These are phyloP conservation scores for Ilyonectria sp. DNA, from an alignment of 2,329 filamentous ascomycete species.

Conservation along the genomic window DNA sequence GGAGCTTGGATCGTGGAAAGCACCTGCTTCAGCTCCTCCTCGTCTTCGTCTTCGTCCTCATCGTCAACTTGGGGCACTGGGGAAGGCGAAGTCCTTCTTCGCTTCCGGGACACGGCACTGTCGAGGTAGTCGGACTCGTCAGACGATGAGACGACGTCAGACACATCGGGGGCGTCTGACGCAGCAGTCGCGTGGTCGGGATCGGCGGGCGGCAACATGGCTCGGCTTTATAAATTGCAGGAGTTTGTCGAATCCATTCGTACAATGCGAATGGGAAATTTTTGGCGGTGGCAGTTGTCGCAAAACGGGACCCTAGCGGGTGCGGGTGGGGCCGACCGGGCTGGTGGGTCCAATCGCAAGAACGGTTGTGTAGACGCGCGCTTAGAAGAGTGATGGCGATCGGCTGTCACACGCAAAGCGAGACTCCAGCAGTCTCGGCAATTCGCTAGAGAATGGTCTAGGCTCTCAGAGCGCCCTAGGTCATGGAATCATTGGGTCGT, in stretches of 20 bases:
- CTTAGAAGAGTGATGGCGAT: slow-evolving; percentile 40
- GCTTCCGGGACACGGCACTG: slow-evolving; percentile 61
- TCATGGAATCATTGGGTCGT: not conserved
- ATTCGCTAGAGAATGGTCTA: not conserved
- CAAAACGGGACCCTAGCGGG: slow-evolving; percentile 41
- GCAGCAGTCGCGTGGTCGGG: slow-evolving; percentile 33
- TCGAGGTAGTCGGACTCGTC: slow-evolving; percentile 67
- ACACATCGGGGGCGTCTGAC: slow-evolving; percentile 37
- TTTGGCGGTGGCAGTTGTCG: slow-evolving; percentile 49
- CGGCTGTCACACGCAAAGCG: slow-evolving; percentile 15
- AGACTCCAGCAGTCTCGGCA: slow-evolving; percentile 1
- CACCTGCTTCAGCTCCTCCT: slow-evolving; percentile 52
- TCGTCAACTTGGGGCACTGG: slow-evolving; percentile 41
- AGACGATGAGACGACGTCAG: slow-evolving; percentile 45
- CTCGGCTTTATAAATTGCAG: slow-evolving; percentile 44
- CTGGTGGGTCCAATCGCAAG: slow-evolving; percentile 33
- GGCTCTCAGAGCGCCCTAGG: not conserved
- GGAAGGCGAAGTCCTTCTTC: slow-evolving; percentile 57
- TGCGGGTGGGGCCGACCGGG: slow-evolving; percentile 24
- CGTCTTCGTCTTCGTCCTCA: slow-evolving; percentile 52
- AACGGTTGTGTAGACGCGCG: slow-evolving; percentile 46
- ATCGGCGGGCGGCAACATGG: slow-evolving; percentile 42
- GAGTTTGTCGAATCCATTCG: slow-evolving; percentile 36
- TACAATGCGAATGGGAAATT: slow-evolving; percentile 40
- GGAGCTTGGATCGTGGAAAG: slow-evolving; percentile 65